Percentiles rank a stretch among this genome's conserved stretches.
Evolutionary conservation across 139 green algal species (phyloP).

Genomic region (Closterium sp.): DNA sequence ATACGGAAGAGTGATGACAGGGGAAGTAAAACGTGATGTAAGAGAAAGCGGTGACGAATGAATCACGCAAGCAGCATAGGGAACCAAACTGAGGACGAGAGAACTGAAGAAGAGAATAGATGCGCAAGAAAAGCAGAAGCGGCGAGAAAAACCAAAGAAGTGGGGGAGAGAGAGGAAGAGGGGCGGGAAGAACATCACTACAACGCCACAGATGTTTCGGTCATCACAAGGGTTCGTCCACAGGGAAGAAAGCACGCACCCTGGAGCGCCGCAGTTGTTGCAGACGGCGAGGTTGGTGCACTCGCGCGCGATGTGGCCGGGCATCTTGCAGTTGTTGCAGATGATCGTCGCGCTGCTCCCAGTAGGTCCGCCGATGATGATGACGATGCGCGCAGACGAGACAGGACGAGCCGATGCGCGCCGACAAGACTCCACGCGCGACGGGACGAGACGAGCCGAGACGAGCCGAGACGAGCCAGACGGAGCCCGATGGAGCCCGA

Average conservation of each 20-base stretch:
- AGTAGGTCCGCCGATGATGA: neutral
- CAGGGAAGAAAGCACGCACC: neutral
- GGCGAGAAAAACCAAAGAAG: neutral
- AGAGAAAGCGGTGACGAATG: neutral
- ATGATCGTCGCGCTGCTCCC: neutral
- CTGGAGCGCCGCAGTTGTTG: constrained; percentile 36
- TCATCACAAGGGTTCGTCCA: too few species aligned
- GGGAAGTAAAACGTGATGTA: neutral
- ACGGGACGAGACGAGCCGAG: neutral
- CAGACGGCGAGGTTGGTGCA: constrained; percentile 44
- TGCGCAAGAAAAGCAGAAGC: neutral
- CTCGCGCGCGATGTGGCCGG: constrained; percentile 29
- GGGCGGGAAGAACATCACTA: too few species aligned
- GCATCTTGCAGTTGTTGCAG: constrained; percentile 50
- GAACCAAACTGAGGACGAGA: too few species aligned
- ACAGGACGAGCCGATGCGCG: neutral
- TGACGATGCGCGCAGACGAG: neutral
- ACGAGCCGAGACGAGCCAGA: neutral
- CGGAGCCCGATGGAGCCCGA: neutral
- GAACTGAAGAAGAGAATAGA: too few species aligned
- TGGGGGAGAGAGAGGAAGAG: too few species aligned
- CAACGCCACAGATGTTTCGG: too few species aligned
- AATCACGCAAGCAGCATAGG: too few species aligned
- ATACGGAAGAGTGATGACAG: too few species aligned
- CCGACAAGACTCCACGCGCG: too few species aligned